Evolutionary conservation across 192 early-diverging fungal species (phyloP).

Genomic region (Backusella westeae): DNA sequence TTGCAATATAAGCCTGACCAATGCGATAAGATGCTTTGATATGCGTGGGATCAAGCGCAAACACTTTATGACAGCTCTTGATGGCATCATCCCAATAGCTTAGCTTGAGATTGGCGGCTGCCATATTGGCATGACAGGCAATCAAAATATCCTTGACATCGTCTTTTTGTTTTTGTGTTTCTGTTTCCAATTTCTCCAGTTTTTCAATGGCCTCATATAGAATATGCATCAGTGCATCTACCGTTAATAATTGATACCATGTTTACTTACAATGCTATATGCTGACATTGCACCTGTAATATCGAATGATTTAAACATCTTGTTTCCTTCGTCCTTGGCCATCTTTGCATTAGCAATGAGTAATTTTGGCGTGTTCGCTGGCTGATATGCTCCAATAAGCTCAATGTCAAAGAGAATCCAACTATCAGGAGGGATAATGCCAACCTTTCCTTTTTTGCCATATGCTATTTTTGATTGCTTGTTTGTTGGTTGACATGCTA

Average conservation of each 20-base stretch:
- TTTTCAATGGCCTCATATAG: background rate
- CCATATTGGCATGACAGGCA: conserved; percentile 37
- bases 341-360: conserved; percentile 13
- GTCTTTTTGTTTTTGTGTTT: background rate
- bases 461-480: background rate
- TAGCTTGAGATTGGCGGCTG: conserved; percentile 15
- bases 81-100: conserved; percentile 22
- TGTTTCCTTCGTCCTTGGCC: conserved; percentile 44
- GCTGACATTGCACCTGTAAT: conserved; percentile 23
- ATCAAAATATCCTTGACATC: conserved; percentile 6
- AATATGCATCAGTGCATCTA: background rate
- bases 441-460: conserved; percentile 3
- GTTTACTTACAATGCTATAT: conserved; percentile 34
- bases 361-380: background rate
- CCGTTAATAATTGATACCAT: background rate
- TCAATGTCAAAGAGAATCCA: background rate
- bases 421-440: background rate
- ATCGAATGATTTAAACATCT: conserved; percentile 32
- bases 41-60: conserved; percentile 34
- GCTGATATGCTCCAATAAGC: background rate
- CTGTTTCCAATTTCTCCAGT: background rate
- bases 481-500: background rate
- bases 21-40: conserved; percentile 42
- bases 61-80: conserved; percentile 22
- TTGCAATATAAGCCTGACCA: conserved; percentile 40